phyloP scores from a whole-genome alignment of 2,329 filamentous ascomycete genomes.

The Xylariaceae sp. region DNA sequence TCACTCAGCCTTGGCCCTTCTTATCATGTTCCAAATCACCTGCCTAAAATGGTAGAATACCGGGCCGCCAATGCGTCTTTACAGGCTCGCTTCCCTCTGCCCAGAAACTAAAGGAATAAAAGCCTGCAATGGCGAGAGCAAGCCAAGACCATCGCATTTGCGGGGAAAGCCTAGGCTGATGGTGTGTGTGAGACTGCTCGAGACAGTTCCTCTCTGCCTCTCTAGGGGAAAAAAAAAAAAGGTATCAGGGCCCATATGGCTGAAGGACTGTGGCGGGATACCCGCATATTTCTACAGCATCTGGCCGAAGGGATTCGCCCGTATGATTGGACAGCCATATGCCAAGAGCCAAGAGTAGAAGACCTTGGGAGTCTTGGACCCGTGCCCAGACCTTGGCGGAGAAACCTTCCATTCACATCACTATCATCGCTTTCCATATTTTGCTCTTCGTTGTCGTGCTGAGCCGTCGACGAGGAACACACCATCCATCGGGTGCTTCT shows the following conservation, averaged over 20 bases:
- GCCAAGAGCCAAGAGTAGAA: too few relatives aligned
- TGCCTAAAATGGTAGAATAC: constrained; percentile 21
- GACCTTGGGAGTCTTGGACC: background rate
- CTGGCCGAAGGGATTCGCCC: too few relatives aligned
- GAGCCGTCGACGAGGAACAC: background rate
- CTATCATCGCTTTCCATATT: too few relatives aligned
- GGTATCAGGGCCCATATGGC: too few relatives aligned
- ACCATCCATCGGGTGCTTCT: background rate
- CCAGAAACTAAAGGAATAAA: constrained; percentile 20
- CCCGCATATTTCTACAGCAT: too few relatives aligned
- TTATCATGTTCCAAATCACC: constrained; percentile 21
- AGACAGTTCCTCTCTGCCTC: too few relatives aligned
- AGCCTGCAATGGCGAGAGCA: constrained; percentile 16
- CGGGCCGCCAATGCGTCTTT: background rate
- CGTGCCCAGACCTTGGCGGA: constrained; percentile 25
- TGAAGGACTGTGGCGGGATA: too few relatives aligned
- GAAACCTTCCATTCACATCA: too few relatives aligned
- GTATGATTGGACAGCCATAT: too few relatives aligned
- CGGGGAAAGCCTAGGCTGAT: constrained; percentile 8
- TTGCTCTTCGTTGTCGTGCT: background rate
- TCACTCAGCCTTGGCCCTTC: constrained; percentile 13
- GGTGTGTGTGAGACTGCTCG: constrained; percentile 5
- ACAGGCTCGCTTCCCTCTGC: constrained; percentile 21
- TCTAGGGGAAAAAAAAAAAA: too few relatives aligned
- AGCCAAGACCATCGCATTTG: constrained; percentile 19